Evolutionary conservation across 1,139 yeast species (phyloP).

Genomic region (Hemisphaericaspora xylanilytica): DNA sequence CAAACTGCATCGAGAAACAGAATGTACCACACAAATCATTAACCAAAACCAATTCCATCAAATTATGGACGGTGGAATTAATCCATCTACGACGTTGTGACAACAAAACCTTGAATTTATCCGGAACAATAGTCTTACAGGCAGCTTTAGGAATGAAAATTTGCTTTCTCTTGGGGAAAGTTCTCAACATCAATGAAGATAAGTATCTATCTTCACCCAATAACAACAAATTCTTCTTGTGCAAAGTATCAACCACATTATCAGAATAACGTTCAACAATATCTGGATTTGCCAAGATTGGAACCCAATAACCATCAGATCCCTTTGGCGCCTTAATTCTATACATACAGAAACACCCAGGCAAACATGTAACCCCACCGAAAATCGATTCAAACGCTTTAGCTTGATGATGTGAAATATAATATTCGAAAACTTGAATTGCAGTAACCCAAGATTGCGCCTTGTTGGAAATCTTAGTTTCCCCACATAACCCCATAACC

Average conservation of each 20-base stretch:
- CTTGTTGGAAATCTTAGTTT: conserved; percentile 91
- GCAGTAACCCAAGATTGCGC: conserved; percentile 87
- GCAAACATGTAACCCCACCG: conserved; percentile 96
- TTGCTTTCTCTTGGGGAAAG: conserved; percentile 92
- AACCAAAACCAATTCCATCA: conserved; percentile 85
- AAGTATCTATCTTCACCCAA: conserved; percentile 93
- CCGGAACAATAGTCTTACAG: conserved; percentile 92
- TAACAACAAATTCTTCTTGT: conserved; percentile 80
- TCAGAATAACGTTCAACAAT: conserved; percentile 94
- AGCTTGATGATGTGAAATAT: conserved; percentile 92
- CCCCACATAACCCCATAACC: conserved; percentile 97
- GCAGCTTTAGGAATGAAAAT: conserved; percentile 94
- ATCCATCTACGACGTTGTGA: conserved; percentile 99
- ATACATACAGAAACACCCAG: conserved; percentile 97
- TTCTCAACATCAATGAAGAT: conserved; percentile 83
- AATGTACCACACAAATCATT: conserved; percentile 95
- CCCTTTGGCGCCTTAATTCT: conserved; percentile 94
- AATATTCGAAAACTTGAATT: conserved; percentile 94
- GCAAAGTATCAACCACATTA: conserved; percentile 82
- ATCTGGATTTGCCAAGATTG: conserved; percentile 93
- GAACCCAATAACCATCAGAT: conserved; percentile 90
- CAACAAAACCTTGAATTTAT: conserved; percentile 70
- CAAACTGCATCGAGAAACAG: conserved; percentile 96
- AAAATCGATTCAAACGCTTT: conserved; percentile 95
- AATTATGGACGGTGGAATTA: conserved; percentile 92